Conservation (phyloP, 805 yeast genomes). For the Candida peoriensis region DNA sequence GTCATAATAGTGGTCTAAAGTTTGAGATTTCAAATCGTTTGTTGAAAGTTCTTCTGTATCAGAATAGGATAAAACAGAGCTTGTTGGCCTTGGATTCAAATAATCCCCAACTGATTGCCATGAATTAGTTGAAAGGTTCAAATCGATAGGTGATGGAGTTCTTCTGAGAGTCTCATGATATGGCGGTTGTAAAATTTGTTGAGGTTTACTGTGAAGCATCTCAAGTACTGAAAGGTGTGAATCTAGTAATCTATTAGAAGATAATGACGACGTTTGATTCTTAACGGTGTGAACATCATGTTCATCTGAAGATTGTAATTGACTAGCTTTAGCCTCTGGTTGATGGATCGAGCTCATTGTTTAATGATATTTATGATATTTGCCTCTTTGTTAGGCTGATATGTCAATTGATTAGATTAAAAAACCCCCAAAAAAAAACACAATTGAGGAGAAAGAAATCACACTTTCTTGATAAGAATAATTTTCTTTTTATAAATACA, state of each 20-base stretch:
- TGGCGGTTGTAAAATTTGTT: background rate
- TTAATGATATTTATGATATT: background rate
- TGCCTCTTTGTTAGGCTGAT: background rate
- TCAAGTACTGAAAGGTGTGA: slow-evolving; percentile 24
- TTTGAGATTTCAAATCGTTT: too few species aligned
- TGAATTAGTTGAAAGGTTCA: slow-evolving; percentile 22
- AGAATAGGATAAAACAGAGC: slow-evolving; percentile 24
- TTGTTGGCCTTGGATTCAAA: slow-evolving; percentile 21
- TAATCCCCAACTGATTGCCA: slow-evolving; percentile 20
- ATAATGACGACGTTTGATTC: too few species aligned
- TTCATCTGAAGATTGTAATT: too few species aligned
- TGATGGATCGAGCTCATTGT: slow-evolving; percentile 12
- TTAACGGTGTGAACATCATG: background rate
- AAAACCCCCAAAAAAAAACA: too few species aligned
- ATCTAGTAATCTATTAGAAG: slow-evolving; percentile 16
- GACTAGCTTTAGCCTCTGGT: slow-evolving; percentile 17
- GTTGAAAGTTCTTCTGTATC: slow-evolving; percentile 24
- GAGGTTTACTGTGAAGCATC: slow-evolving; percentile 13
- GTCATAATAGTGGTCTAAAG: too few species aligned
- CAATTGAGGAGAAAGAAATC: too few species aligned
- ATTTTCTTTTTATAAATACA: too few species aligned
- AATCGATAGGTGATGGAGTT: slow-evolving; percentile 1
- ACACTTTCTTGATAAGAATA: too few species aligned
- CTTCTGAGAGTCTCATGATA: slow-evolving; percentile 1
- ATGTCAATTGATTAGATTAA: too few species aligned